Conservation (phyloP, 768 basidiomycete species). For the Kwoniella europaea region DNA sequence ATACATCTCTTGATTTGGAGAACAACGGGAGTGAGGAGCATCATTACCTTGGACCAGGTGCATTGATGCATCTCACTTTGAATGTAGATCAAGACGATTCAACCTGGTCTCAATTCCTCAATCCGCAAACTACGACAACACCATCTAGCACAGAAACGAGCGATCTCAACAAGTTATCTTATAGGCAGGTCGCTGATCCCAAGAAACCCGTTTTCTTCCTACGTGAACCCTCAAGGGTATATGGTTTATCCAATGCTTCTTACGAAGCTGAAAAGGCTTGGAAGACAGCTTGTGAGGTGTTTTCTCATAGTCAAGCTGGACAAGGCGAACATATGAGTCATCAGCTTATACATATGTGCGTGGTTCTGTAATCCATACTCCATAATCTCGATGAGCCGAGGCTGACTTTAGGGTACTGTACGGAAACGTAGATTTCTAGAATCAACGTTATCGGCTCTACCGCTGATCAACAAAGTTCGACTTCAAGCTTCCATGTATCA, state of each 20-base stretch:
- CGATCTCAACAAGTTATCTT: not conserved
- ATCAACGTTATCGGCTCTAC: not conserved
- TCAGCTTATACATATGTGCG: not conserved
- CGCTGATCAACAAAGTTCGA: not conserved
- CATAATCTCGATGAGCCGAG: no score
- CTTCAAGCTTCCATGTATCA: not conserved
- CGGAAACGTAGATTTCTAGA: not conserved
- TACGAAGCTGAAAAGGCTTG: not conserved
- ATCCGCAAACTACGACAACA: not conserved
- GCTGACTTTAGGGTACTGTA: not conserved
- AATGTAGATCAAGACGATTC: not conserved
- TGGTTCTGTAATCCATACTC: not conserved
- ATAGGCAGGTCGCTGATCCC: not conserved
- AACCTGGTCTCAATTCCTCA: not conserved
- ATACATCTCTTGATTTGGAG: not conserved
- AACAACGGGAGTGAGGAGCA: not conserved
- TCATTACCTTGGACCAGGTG: not conserved
- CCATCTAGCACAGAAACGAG: not conserved
- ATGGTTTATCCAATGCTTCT: not conserved
- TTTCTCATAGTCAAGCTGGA: not conserved
- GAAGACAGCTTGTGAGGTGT: not conserved
- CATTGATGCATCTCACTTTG: not conserved
- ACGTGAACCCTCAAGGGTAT: not conserved
- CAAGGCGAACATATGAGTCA: not conserved
- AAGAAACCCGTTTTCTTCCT: not conserved